A percentile compares a stretch with the other conserved stretches of the same genome.
These are phyloP conservation scores for Chamaecyparis obtusa DNA, from an alignment of 75 land plant genomes.

Conservation along the genomic window DNA sequence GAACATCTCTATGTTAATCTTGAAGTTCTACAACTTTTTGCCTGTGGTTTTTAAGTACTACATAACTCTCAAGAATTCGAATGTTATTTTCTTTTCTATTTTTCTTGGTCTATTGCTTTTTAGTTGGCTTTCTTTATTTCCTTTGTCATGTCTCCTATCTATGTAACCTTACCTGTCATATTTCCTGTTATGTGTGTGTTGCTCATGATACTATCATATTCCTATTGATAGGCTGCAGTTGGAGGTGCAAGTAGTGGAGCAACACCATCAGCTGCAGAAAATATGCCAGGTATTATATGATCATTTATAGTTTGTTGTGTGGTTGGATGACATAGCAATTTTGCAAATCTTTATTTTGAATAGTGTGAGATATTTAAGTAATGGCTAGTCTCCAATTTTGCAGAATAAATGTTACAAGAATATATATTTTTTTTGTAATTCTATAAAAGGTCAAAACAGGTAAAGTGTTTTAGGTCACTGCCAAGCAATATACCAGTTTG, in stretches of 20 bases:
- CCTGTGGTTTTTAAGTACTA: not conserved
- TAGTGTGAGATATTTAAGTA: not conserved
- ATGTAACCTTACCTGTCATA: not conserved
- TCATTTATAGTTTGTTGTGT: not conserved
- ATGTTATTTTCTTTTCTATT: not conserved
- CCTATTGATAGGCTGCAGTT: constrained; percentile 1
- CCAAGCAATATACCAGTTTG: too few species aligned
- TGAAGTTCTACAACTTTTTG: not conserved
- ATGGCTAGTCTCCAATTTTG: not conserved
- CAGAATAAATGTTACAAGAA: not conserved
- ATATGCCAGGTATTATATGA: not conserved
- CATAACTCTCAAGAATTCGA: not conserved
- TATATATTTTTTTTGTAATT: not conserved
- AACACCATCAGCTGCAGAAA: constrained; percentile 8
- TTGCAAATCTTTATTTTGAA: not conserved
- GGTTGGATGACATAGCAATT: not conserved
- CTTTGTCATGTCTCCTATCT: not conserved
- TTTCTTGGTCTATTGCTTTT: not conserved
- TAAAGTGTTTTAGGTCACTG: too few species aligned
- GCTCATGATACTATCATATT: not conserved
- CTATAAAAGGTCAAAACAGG: not conserved
- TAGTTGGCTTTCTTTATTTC: not conserved
- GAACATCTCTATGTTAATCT: not conserved
- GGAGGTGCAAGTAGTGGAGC: constrained; percentile 12
- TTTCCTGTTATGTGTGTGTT: not conserved